These are phyloP conservation scores for Zarea fungicola DNA, from an alignment of 2,329 filamentous ascomycete species.

Conservation along the genomic window DNA sequence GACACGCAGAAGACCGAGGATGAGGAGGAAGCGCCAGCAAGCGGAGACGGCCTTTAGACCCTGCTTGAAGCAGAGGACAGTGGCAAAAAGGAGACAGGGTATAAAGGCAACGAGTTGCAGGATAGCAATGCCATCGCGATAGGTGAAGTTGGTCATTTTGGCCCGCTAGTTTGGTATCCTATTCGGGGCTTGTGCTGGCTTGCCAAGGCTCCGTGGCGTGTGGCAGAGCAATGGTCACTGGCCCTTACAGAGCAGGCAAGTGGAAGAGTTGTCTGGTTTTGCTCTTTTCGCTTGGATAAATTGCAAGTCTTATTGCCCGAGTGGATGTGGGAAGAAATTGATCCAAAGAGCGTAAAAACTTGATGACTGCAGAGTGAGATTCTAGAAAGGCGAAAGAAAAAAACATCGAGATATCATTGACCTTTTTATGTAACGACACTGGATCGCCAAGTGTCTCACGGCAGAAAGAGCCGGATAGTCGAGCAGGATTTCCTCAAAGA, in stretches of 20 bases:
- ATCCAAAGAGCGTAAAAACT: neutral
- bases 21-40: constrained; percentile 16
- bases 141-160: constrained; percentile 14
- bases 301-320: too few species aligned
- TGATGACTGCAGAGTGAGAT: constrained; percentile 8
- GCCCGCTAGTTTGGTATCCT: neutral
- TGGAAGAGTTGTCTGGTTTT: too few species aligned
- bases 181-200: neutral
- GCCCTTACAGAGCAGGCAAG: neutral
- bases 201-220: neutral
- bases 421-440: neutral
- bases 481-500: neutral
- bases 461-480: neutral
- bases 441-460: constrained; percentile 1
- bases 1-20: constrained; percentile 14
- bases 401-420: neutral
- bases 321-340: neutral
- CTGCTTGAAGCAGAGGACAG: constrained; percentile 15
- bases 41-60: constrained; percentile 13
- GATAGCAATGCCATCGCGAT: constrained; percentile 16
- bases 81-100: constrained; percentile 9
- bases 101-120: constrained; percentile 15
- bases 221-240: neutral
- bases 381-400: constrained; percentile 3
- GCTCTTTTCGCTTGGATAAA: too few species aligned